A percentile compares a stretch with the other conserved stretches of the same genome.
These are phyloP conservation scores for Primulina eburnea DNA, from an alignment of 257 asterid genomes.

Conservation along the genomic window DNA sequence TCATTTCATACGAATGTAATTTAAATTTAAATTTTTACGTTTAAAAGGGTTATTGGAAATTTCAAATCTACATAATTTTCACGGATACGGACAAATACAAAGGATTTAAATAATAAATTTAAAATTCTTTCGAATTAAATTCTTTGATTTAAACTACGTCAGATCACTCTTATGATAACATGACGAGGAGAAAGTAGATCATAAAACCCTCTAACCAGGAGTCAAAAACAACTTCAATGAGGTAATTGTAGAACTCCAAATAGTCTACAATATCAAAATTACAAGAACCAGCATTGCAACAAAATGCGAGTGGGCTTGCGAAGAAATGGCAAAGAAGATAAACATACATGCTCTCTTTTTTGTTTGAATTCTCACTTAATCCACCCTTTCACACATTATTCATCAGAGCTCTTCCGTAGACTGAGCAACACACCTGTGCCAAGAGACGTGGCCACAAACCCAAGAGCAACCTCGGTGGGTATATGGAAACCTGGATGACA, in stretches of 20 bases:
- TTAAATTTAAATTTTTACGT: no score
- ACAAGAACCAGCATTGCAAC: background rate
- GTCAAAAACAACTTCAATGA: background rate
- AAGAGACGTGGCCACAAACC: conserved; percentile 73
- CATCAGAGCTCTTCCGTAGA: conserved; percentile 46
- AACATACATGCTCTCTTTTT: no score
- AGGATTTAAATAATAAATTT: background rate
- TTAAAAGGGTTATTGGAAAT: no score
- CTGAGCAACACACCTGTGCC: conserved; percentile 71
- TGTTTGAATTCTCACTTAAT: background rate
- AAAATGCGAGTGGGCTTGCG: background rate
- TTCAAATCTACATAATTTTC: background rate
- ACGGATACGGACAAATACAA: background rate
- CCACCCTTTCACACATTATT: background rate
- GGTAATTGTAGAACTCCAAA: background rate
- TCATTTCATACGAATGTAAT: no score
- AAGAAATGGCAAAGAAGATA: no score
- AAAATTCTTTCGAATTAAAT: background rate
- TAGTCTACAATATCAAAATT: no score
- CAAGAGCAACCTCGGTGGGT: conserved; percentile 83
- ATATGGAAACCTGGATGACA: conserved; percentile 63
- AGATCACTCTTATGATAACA: background rate
- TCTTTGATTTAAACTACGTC: background rate
- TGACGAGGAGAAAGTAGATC: background rate
- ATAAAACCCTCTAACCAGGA: background rate